Base-by-base conservation (phyloP, 2,329 filamentous ascomycete species). In the Monosporascus sp. region DNA sequence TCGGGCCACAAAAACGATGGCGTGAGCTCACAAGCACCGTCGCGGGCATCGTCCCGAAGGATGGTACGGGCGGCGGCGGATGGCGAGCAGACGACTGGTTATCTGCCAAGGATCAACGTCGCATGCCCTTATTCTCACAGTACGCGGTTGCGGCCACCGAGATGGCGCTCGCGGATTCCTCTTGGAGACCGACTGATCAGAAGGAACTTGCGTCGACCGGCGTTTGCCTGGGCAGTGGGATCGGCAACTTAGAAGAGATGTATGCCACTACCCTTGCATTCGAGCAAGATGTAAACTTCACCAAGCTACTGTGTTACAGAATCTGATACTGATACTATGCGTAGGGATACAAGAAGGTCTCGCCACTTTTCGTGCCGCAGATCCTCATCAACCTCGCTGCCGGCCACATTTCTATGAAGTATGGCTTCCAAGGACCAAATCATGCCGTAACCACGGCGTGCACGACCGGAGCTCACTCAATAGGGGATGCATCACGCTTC, bases 301-400 rank as follows among this genome's bases (percentile, higher is more conserved):
- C 44, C 25, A 51, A 47, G 3, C 20, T 52, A 24, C 25, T 11
- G 41, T 38, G 31, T 41, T 46, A 25, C 52, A 54, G 52, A 58
- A 44, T 31, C 8, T 53, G 37, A 53, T 22, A 54, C 17, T 18
- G 18, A 5, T 6, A 18, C 37, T 20, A 48, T 51, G 51, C 24
- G 17, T 51, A 94, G 89, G 93, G 93, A 58, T 96, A 97, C 69
- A 90, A 83, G 61, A 96, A 94, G 65, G 89, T 97, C 2, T 96
- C 92, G 37, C 94, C 94, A 1, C 75, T 96, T 3, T 97, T 99
- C 66, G 91, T 97, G 7, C 94, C 94, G 6, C 88, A 90, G 61
- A 84, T 97, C 7, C 79, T 99, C 48, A 96, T 96, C 72, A 99
- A 99, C 68, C 82, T 99, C 60, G 94, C 90, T 0, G 94, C 94